Percentiles rank a stretch among this genome's conserved stretches.
phyloP scores from a whole-genome alignment of 73 alveolate genomes.

The Tetrahymena malaccensis region DNA sequence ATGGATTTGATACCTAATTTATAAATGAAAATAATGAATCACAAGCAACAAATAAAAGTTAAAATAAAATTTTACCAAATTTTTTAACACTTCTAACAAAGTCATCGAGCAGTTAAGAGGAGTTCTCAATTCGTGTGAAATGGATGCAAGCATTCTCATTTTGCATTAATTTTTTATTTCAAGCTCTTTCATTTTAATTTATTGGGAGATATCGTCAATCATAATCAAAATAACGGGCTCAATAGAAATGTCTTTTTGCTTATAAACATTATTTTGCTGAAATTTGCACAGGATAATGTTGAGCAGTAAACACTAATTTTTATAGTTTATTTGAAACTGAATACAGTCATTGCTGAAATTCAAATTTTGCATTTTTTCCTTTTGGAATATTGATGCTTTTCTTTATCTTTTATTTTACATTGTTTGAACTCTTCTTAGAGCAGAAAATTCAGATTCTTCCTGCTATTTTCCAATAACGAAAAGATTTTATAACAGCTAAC shows the following conservation, averaged over 20 bases:
- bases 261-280: background rate
- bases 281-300: background rate
- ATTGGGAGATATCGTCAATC: background rate
- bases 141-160: constrained; percentile 1
- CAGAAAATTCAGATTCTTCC: background rate
- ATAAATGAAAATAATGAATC: background rate
- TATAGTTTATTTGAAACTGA: background rate
- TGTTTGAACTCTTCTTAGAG: background rate
- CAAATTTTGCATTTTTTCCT: background rate
- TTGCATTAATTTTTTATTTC: background rate
- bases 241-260: background rate
- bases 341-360: background rate
- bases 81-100: constrained; percentile 2
- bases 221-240: background rate
- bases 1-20: background rate
- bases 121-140: constrained; percentile 40
- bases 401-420: background rate
- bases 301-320: background rate
- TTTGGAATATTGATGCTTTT: background rate
- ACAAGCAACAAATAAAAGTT: background rate
- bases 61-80: background rate
- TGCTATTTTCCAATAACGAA: background rate
- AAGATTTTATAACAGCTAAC: background rate
- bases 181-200: background rate
- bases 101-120: constrained; percentile 29